Percentiles rank a stretch among this genome's conserved stretches.
Evolutionary conservation across 2,329 filamentous ascomycete species (phyloP).

Genomic region (Phaeosphaeriaceae sp.): DNA sequence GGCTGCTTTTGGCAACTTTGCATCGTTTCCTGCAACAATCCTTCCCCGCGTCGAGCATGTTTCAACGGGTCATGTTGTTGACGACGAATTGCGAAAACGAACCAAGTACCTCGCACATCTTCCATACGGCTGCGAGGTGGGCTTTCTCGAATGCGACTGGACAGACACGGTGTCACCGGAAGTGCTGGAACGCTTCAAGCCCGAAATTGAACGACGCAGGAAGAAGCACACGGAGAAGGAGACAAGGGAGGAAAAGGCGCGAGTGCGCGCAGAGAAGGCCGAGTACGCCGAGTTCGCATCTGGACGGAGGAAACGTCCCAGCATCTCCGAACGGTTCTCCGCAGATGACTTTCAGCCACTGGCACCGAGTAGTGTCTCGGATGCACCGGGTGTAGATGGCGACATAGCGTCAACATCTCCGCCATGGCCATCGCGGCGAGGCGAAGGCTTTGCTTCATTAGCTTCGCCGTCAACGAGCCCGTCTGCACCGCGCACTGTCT

Average conservation of each 20-base stretch:
- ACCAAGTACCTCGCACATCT: constrained; percentile 88
- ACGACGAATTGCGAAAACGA: constrained; percentile 81
- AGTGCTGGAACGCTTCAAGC: constrained; percentile 75
- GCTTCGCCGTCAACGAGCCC: constrained; percentile 84
- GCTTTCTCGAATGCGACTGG: constrained; percentile 94
- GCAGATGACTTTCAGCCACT: constrained; percentile 55
- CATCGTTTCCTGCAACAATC: constrained; percentile 82
- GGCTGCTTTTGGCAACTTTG: constrained; percentile 83
- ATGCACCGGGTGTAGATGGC: constrained; percentile 36
- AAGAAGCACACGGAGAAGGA: constrained; percentile 85
- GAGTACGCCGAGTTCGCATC: constrained; percentile 76
- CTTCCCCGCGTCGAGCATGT: constrained; percentile 88
- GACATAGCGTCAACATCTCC: constrained; percentile 53
- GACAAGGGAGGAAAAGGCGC: constrained; percentile 83
- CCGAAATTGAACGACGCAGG: constrained; percentile 77
- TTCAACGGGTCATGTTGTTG: constrained; percentile 84
- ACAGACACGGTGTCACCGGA: constrained; percentile 82
- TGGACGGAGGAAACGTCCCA: constrained; percentile 66
- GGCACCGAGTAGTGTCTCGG: constrained; percentile 32
- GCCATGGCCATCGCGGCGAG: constrained; percentile 61
- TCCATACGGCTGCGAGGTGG: constrained; percentile 88
- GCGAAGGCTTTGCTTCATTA: constrained; percentile 67
- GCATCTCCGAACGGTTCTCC: constrained; percentile 61
- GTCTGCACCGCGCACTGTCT: constrained; percentile 78
- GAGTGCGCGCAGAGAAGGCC: constrained; percentile 79